A percentile compares a stretch with the other conserved stretches of the same genome.
Evolutionary conservation across 2,329 filamentous ascomycete genomes (phyloP).

Genomic region (Colletotrichum sp.): DNA sequence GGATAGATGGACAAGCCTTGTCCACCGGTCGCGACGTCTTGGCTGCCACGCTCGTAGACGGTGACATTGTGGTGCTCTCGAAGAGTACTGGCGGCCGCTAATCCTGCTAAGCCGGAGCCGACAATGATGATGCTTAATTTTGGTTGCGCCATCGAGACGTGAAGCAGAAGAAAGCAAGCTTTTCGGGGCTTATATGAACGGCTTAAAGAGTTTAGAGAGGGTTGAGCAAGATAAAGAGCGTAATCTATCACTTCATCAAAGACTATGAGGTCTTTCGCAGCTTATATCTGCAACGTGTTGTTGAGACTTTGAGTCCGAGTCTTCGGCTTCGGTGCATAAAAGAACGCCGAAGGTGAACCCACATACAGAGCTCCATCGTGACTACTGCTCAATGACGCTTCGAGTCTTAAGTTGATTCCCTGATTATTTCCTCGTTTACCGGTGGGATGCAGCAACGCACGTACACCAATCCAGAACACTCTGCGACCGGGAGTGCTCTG

Average conservation of each 20-base stretch:
- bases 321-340: background rate
- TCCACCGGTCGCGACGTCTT: background rate
- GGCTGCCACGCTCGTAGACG: background rate
- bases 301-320: background rate
- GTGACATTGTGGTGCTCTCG: background rate
- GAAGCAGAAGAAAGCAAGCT: accelerated
- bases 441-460: background rate
- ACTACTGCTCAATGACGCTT: background rate
- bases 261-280: background rate
- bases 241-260: background rate
- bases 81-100: background rate
- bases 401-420: background rate
- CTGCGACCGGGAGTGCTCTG: background rate
- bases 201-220: background rate
- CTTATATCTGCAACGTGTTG: background rate
- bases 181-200: accelerated
- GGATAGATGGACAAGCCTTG: background rate
- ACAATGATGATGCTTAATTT: background rate
- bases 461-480: background rate
- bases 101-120: background rate
- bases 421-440: background rate
- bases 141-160: background rate
- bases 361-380: background rate
- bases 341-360: background rate
- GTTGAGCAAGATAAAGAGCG: background rate